These are phyloP conservation scores for Backusella circina DNA, from an alignment of 192 early-diverging fungal genomes.

Conservation along the genomic window DNA sequence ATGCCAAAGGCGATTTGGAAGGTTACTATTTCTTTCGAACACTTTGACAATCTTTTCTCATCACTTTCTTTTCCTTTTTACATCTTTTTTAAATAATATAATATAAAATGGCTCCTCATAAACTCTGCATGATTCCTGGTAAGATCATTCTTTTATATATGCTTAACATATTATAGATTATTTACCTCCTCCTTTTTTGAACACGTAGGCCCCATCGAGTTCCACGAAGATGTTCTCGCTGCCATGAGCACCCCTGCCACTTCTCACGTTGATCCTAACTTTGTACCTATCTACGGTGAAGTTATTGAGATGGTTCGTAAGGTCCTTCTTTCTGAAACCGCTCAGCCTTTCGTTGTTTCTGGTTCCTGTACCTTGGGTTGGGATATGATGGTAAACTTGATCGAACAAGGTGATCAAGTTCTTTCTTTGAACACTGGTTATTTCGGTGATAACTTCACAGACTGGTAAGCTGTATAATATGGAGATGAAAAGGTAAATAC, in stretches of 20 bases:
- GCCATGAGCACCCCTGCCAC: conserved; percentile 88
- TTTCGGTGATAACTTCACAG: conserved; percentile 94
- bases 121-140: conserved; percentile 95
- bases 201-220: conserved; percentile 84
- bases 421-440: conserved; percentile 90
- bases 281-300: conserved; percentile 84
- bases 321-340: conserved; percentile 72
- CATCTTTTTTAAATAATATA: background rate
- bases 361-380: conserved; percentile 96
- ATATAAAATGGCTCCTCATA: conserved; percentile 40
- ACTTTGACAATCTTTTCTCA: conserved; percentile 1
- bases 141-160: conserved; percentile 5
- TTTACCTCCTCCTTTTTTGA: background rate
- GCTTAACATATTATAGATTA: background rate
- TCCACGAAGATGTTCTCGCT: conserved; percentile 79
- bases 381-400: conserved; percentile 93
- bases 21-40: background rate
- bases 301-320: conserved; percentile 78
- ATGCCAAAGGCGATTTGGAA: background rate
- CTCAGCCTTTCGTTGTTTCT: conserved; percentile 91
- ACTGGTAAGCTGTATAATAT: conserved; percentile 58
- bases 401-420: conserved; percentile 87
- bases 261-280: conserved; percentile 92
- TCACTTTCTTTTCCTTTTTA: background rate
- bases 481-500: background rate